A percentile compares a stretch with the other conserved stretches of the same genome.
These are phyloP conservation scores for Mikania micrantha DNA, from an alignment of 129 eudicot species.

Conservation along the genomic window DNA sequence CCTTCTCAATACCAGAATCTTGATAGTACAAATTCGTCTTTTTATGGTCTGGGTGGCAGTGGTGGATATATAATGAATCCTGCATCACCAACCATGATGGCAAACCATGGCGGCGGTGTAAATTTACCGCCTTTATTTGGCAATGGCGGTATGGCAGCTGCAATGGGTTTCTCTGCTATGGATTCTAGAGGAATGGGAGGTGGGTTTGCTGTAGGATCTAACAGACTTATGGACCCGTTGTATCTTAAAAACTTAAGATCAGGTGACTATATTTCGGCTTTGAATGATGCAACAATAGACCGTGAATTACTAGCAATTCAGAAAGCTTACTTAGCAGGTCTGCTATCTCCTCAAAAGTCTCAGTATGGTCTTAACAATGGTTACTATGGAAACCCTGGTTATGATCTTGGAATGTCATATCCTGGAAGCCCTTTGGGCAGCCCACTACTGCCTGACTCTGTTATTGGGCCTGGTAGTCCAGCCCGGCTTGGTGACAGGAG, in stretches of 20 bases:
- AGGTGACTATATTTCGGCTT: slow-evolving; percentile 64
- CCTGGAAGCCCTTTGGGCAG: slow-evolving; percentile 62
- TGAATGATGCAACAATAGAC: slow-evolving; percentile 53
- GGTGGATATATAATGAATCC: slow-evolving; percentile 50
- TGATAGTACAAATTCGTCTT: slow-evolving; percentile 58
- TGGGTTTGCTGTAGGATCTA: slow-evolving; percentile 40
- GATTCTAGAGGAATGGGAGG: slow-evolving; percentile 60
- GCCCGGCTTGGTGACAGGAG: slow-evolving; percentile 65
- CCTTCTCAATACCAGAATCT: slow-evolving; percentile 50
- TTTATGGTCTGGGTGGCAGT: slow-evolving; percentile 38
- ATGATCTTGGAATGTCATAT: slow-evolving; percentile 61
- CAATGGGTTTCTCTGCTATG: slow-evolving; percentile 46
- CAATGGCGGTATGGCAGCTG: slow-evolving; percentile 43
- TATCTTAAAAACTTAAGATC: slow-evolving; percentile 68
- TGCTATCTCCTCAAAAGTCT: slow-evolving; percentile 66
- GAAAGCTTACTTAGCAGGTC: slow-evolving; percentile 65
- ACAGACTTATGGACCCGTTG: slow-evolving; percentile 55
- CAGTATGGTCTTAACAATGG: slow-evolving; percentile 65
- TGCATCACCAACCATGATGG: slow-evolving; percentile 56
- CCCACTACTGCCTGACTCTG: slow-evolving; percentile 57
- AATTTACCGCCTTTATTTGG: slow-evolving; percentile 48
- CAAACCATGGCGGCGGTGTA: slow-evolving; percentile 42
- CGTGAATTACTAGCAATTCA: slow-evolving; percentile 61
- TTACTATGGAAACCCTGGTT: slow-evolving; percentile 58
- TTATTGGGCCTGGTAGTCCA: slow-evolving; percentile 78